Conservation (phyloP, 352 stramenopile species). For the Thalassiosira livingstoniorum region DNA sequence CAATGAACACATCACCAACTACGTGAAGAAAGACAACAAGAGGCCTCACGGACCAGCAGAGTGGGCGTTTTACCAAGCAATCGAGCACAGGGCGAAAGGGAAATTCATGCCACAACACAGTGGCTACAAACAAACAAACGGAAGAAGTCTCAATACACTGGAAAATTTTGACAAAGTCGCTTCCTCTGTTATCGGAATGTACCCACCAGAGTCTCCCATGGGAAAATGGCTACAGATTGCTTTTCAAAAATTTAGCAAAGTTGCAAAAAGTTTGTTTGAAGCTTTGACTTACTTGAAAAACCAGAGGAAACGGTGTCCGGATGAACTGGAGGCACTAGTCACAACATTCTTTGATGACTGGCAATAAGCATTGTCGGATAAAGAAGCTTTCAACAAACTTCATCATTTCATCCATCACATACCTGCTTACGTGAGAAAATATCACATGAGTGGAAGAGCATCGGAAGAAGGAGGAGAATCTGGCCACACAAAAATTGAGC, state of each 20-base stretch:
- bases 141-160: not conserved
- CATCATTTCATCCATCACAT: not conserved
- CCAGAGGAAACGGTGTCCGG: not conserved
- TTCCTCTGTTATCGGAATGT: not conserved
- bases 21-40: not conserved
- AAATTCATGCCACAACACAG: slow-evolving; percentile 3
- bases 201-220: not conserved
- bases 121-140: slow-evolving; percentile 5
- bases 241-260: not conserved
- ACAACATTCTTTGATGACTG: not conserved
- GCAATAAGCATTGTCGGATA: not conserved
- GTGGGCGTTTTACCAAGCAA: not conserved
- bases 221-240: not conserved
- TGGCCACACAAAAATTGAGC: not conserved
- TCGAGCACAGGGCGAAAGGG: not conserved
- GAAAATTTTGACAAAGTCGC: not conserved
- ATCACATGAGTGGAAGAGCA: not conserved
- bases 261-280: not conserved
- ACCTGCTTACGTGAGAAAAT: not conserved
- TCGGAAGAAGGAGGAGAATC: not conserved
- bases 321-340: not conserved
- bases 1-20: not conserved
- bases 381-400: not conserved
- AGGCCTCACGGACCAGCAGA: not conserved
- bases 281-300: not conserved